Evolutionary conservation across 345 rosid species (phyloP).

Genomic region (Salix caprea): DNA sequence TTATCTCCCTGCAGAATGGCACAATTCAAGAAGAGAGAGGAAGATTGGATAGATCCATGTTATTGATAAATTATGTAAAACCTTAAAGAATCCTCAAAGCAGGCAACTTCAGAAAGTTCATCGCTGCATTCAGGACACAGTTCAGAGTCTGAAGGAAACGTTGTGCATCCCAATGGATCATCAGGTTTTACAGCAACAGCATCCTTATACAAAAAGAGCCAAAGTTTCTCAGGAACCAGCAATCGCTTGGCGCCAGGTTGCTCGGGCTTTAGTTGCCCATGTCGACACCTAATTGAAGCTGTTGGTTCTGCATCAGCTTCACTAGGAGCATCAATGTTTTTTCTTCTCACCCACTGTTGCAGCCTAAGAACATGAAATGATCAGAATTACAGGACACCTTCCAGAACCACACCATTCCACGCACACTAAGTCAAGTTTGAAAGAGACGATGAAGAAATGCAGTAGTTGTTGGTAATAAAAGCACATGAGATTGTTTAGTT

Average conservation of each 20-base stretch:
- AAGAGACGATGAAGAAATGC: neutral
- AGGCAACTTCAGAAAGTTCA: constrained; percentile 84
- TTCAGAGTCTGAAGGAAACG: constrained; percentile 52
- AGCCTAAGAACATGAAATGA: constrained; percentile 49
- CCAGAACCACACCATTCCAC: neutral
- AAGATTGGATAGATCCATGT: neutral
- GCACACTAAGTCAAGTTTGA: neutral
- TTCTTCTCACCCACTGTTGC: constrained; percentile 93
- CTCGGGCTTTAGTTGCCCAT: constrained; percentile 81
- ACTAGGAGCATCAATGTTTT: constrained; percentile 80
- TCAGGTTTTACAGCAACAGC: constrained; percentile 57
- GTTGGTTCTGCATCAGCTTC: constrained; percentile 94
- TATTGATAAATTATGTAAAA: constrained; percentile 27
- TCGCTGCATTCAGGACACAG: constrained; percentile 70
- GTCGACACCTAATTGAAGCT: constrained; percentile 63
- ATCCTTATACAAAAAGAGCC: constrained; percentile 85
- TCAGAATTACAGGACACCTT: constrained; percentile 6
- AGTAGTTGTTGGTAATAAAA: neutral
- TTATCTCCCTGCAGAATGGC: constrained; percentile 60
- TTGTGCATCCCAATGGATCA: constrained; percentile 48
- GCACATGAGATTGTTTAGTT: neutral
- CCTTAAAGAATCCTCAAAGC: constrained; percentile 81
- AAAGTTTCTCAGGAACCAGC: constrained; percentile 75
- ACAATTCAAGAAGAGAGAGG: constrained; percentile 26
- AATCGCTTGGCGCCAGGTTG: constrained; percentile 87